These are phyloP conservation scores for Diplodia intermedia DNA, from an alignment of 2,329 filamentous ascomycete genomes.

Conservation along the genomic window DNA sequence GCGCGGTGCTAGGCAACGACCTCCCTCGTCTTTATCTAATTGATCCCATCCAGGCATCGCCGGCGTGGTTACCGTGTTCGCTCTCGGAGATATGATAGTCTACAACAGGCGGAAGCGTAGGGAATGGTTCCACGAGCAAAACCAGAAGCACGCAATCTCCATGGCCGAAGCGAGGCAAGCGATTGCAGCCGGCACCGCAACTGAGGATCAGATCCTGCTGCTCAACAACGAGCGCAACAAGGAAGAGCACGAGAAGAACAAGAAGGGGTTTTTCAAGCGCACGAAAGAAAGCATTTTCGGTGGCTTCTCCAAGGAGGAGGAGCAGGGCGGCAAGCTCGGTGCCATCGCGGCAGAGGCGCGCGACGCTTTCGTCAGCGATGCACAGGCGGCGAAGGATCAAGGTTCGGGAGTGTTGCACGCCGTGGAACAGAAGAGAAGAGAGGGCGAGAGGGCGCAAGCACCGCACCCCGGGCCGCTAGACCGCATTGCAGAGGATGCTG, in stretches of 20 bases:
- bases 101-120: constrained; percentile 70
- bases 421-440: constrained; percentile 43
- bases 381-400: constrained; percentile 32
- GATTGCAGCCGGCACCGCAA: constrained; percentile 52
- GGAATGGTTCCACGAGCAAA: constrained; percentile 65
- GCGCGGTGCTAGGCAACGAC: constrained; percentile 33
- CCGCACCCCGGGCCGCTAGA: constrained; percentile 57
- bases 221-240: constrained; percentile 67
- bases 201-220: constrained; percentile 59
- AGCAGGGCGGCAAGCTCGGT: constrained; percentile 47
- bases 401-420: constrained; percentile 42
- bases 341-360: constrained; percentile 32
- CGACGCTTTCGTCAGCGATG: constrained; percentile 30
- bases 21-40: background rate
- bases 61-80: constrained; percentile 67
- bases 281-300: constrained; percentile 44
- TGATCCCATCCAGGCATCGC: constrained; percentile 57
- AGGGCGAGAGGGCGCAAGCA: constrained; percentile 42
- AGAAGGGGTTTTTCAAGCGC: constrained; percentile 47
- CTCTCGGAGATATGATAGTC: constrained; percentile 69
- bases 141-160: constrained; percentile 52
- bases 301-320: constrained; percentile 46
- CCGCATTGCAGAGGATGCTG: constrained; percentile 52
- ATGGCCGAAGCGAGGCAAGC: constrained; percentile 55
- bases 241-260: constrained; percentile 59